Base-by-base conservation (phyloP, 345 rosid species). In the Populus nigra region DNA sequence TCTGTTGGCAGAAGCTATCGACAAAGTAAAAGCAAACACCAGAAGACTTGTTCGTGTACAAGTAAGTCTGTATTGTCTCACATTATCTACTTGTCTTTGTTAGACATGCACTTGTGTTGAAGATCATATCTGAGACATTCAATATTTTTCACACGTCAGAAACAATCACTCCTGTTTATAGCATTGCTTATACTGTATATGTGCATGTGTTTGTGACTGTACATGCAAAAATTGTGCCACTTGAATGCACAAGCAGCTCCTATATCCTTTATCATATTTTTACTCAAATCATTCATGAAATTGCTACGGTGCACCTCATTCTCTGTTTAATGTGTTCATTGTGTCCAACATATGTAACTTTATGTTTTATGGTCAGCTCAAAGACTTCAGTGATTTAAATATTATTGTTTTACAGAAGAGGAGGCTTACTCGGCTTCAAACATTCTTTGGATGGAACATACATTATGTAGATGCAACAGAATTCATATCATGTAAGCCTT, bases 41-140 rank as follows among this genome's bases (percentile, higher is more conserved):
- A 84, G 95, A 82, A 91, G 91, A 86, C 98, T 94, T 74, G 90
- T 94, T 45, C 98, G 91, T 65, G 91, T 90, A 65, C 98, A 96
- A 87, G 99, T 92, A 89, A 88, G 97, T 88, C 10, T 22, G 16
- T 39, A 10, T 39, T 63, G 20, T 50, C 4, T 39, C 27, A 6
- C 17, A 61, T 25, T 61, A 61, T 61, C 22, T 61, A n/a, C 17
- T 47, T 47, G 50, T 23, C 35, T 47, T 3, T 47, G 50, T 11
- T 25, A n/a, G 39, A 22, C 41, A 23, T 27, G 39, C 47, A 55
- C 23, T 7, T 12, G 12, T 17, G 45, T 20, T 47, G 29, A 49
- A 22, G 65, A 10, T 29, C 57, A 22, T 53, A n/a, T 53, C 50
- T 47, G 18, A 47, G 18, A 47, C 17, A 15, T 47, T 13, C 18